Evolutionary conservation across 106 monocot genomes (phyloP).

Genomic region (Platanthera guangdongensis): DNA sequence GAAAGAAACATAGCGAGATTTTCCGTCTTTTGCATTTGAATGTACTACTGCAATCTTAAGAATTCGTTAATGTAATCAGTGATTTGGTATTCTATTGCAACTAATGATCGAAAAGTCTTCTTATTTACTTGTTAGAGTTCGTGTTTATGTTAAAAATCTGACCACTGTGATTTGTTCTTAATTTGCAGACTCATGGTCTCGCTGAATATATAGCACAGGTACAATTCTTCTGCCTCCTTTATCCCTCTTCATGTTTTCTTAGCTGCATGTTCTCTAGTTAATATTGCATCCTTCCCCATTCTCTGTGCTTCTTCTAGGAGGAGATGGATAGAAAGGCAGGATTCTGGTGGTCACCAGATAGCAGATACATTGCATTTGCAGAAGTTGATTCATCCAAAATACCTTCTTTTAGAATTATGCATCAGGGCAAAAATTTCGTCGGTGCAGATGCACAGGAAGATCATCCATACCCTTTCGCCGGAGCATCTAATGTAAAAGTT

Average conservation of each 20-base stretch:
- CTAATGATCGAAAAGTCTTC: background rate
- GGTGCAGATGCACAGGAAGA: slow-evolving; percentile 92
- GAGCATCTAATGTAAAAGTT: slow-evolving; percentile 79
- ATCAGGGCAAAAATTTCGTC: slow-evolving; percentile 80
- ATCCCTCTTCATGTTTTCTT: background rate
- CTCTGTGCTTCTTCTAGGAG: slow-evolving; percentile 39
- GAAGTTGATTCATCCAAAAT: slow-evolving; percentile 84
- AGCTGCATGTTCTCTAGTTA: background rate
- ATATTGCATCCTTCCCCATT: background rate
- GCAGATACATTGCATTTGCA: slow-evolving; percentile 84
- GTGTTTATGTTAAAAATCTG: slow-evolving; percentile 11
- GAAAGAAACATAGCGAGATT: background rate
- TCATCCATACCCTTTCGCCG: slow-evolving; percentile 95
- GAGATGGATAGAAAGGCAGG: slow-evolving; percentile 97
- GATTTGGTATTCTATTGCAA: background rate
- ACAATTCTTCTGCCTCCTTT: slow-evolving; percentile 11
- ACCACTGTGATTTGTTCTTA: slow-evolving; percentile 23
- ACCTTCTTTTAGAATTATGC: slow-evolving; percentile 95
- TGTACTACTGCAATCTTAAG: background rate
- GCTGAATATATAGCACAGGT: slow-evolving; percentile 99
- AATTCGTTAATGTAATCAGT: background rate
- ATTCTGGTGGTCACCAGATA: slow-evolving; percentile 97
- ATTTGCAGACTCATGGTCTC: slow-evolving; percentile 82
- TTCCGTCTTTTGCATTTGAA: background rate
- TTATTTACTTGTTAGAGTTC: slow-evolving; percentile 2